Evolutionary conservation across 2,329 filamentous ascomycete genomes (phyloP).

Genomic region (Metarhizium rileyi): DNA sequence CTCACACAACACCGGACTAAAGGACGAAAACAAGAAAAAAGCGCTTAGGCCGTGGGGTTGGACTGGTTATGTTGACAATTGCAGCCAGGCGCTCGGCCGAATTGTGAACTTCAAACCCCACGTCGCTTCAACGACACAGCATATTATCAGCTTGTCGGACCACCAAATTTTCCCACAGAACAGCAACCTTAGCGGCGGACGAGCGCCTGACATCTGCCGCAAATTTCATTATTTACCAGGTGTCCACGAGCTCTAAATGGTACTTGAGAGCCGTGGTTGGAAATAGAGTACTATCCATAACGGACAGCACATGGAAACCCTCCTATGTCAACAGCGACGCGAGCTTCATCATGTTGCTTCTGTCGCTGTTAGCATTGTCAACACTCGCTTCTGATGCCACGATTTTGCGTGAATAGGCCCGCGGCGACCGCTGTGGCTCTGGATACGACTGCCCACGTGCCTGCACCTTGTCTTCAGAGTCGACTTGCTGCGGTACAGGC

Average conservation of each 20-base stretch:
- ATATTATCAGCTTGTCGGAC: too few species aligned
- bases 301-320: background rate
- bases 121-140: too few species aligned
- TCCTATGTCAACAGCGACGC: background rate
- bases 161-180: too few species aligned
- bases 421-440: background rate
- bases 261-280: background rate
- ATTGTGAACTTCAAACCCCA: background rate
- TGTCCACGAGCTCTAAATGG: too few species aligned
- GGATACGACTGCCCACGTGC: background rate
- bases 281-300: background rate
- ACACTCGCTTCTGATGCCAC: background rate
- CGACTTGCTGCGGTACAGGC: background rate
- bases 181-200: too few species aligned
- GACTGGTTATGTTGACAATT: background rate
- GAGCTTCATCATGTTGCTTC: background rate
- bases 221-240: too few species aligned
- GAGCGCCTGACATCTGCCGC: too few species aligned
- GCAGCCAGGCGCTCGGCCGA: background rate
- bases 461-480: background rate
- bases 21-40: background rate
- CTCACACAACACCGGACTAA: background rate
- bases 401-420: background rate
- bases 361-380: background rate
- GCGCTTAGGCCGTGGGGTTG: background rate